Evolutionary conservation across 176 grass and related monocot species (phyloP).

Genomic region (Typha latifolia): DNA sequence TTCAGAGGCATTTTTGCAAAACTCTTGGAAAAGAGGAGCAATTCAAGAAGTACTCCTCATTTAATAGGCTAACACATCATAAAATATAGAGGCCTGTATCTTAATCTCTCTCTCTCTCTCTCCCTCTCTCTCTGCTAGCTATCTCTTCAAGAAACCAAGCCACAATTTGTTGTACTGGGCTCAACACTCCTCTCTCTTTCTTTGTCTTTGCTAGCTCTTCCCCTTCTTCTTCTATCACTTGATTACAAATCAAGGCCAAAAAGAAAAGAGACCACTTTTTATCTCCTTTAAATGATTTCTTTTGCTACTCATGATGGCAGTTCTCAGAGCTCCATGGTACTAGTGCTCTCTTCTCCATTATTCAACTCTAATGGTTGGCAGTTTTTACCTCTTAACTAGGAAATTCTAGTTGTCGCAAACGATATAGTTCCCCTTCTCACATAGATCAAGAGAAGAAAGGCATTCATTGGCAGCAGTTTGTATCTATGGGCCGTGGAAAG

Average conservation of each 20-base stretch:
- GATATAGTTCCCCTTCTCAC: background rate
- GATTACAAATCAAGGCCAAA: background rate
- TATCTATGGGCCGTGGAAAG: constrained; percentile 62
- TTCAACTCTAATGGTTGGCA: background rate
- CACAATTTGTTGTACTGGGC: background rate
- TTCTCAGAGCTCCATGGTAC: background rate
- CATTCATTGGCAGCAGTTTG: constrained; percentile 3
- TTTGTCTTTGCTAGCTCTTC: too few species aligned
- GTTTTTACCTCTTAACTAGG: constrained; percentile 3
- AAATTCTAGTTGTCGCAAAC: background rate
- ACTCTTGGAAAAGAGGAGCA: too few species aligned
- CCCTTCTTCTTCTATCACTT: background rate
- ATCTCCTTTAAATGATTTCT: background rate
- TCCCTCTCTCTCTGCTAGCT: too few species aligned
- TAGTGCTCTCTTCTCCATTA: background rate
- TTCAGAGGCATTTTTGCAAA: too few species aligned
- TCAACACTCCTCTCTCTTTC: background rate
- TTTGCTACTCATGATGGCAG: background rate
- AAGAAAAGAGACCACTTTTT: background rate
- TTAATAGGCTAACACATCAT: too few species aligned
- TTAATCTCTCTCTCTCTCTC: too few species aligned
- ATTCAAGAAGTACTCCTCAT: too few species aligned
- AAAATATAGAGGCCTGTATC: too few species aligned
- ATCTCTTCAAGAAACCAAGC: constrained; percentile 2
- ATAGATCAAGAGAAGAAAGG: constrained; percentile 4